These are phyloP conservation scores for Komagataella phaffii DNA, from an alignment of 805 yeast species.

Conservation along the genomic window DNA sequence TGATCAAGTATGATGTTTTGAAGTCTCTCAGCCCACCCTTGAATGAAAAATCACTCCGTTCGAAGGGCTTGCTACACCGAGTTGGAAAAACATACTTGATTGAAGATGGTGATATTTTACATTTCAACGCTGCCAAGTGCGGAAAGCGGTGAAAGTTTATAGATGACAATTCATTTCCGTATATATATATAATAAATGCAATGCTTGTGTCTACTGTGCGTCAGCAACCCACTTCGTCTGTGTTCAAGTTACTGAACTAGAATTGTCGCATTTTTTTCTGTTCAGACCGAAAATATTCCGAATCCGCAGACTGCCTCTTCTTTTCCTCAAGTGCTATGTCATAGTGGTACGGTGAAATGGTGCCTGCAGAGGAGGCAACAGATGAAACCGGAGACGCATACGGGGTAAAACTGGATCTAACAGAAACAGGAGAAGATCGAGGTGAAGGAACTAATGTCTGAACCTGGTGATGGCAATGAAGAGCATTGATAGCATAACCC, in stretches of 20 bases:
- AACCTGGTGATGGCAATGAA: not conserved
- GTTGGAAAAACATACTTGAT: constrained; percentile 94
- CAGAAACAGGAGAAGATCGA: not conserved
- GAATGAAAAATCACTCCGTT: constrained; percentile 72
- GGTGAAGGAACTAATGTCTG: not conserved
- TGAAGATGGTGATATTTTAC: constrained; percentile 88
- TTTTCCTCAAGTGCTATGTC: constrained; percentile 4
- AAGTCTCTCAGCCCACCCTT: constrained; percentile 41
- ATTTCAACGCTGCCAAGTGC: constrained; percentile 75
- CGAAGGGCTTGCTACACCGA: constrained; percentile 78
- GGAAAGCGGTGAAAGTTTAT: not conserved
- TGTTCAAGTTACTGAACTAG: constrained; percentile 3
- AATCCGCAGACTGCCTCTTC: not conserved
- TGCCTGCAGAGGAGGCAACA: not conserved
- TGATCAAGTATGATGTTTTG: constrained; percentile 75
- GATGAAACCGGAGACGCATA: not conserved
- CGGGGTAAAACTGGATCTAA: not conserved
- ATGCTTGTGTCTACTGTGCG: not conserved
- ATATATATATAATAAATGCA: not conserved
- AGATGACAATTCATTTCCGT: not conserved
- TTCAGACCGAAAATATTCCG: not conserved
- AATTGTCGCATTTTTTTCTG: constrained; percentile 2
- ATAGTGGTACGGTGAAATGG: not conserved
- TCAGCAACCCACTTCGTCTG: not conserved
- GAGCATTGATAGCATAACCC: not conserved